These are phyloP conservation scores for Suillus decipiens DNA, from an alignment of 768 basidiomycete species.

Conservation along the genomic window DNA sequence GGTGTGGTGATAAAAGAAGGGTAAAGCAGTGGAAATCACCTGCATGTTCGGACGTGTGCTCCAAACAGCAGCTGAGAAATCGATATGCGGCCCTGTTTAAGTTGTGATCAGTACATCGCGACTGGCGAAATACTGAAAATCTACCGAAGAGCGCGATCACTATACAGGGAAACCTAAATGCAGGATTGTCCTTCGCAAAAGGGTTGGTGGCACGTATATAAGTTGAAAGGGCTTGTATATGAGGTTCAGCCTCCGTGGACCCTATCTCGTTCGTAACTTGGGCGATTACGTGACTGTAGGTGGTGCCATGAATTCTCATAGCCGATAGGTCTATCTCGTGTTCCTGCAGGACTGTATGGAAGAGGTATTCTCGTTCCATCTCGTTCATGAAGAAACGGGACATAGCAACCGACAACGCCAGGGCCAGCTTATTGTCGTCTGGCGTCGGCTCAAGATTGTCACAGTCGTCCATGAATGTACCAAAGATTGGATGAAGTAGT, in stretches of 20 bases:
- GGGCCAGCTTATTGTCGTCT: neutral
- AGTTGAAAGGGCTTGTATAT: neutral
- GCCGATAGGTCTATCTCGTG: neutral
- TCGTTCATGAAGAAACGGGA: neutral
- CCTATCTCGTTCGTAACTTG: neutral
- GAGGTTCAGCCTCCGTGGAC: neutral
- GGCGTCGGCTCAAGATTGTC: neutral
- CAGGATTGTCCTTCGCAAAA: neutral
- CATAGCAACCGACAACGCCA: neutral
- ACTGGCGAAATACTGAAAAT: neutral
- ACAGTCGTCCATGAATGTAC: neutral
- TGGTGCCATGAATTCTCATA: neutral
- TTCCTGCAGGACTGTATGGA: neutral
- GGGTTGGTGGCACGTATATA: neutral
- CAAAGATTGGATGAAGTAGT: neutral
- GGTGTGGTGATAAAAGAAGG: constrained; percentile 25
- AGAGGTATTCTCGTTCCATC: neutral
- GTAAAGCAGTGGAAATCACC: constrained; percentile 25
- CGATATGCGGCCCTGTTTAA: constrained; percentile 23
- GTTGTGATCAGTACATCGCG: neutral
- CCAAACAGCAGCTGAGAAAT: constrained; percentile 30
- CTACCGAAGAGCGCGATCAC: neutral
- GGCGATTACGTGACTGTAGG: rapidly evolving
- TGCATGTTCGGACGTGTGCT: constrained; percentile 26
- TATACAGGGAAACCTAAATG: neutral